phyloP scores from a whole-genome alignment of 2,329 filamentous ascomycete genomes.

The Talaromyces piceae region DNA sequence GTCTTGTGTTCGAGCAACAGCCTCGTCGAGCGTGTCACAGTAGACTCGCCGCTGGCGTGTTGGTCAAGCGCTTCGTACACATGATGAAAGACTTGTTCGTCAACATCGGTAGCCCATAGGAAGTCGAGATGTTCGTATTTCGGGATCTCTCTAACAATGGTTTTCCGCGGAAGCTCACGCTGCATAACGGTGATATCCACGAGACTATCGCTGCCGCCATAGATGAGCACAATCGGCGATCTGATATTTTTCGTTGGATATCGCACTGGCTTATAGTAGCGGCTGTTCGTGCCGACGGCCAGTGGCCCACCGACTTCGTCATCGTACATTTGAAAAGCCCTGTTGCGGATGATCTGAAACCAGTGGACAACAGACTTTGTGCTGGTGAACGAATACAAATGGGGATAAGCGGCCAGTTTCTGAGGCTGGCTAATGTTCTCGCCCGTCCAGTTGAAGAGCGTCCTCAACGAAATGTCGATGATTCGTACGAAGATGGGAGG shows the following conservation, averaged over 20 bases:
- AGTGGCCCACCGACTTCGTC: slow-evolving; percentile 80
- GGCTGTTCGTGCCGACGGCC: slow-evolving; percentile 60
- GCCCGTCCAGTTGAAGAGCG: slow-evolving; percentile 85
- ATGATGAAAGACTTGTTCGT: slow-evolving; percentile 77
- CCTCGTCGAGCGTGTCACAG: background rate
- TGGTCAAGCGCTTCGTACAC: slow-evolving; percentile 82
- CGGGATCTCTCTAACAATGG: slow-evolving; percentile 75
- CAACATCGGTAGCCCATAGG: slow-evolving; percentile 82
- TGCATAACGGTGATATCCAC: slow-evolving; percentile 93
- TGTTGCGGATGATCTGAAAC: slow-evolving; percentile 98
- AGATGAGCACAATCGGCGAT: slow-evolving; percentile 87
- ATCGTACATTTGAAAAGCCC: slow-evolving; percentile 97
- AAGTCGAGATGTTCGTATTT: slow-evolving; percentile 98
- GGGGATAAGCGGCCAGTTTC: slow-evolving; percentile 90
- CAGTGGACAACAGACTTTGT: slow-evolving; percentile 97
- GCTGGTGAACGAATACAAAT: slow-evolving; percentile 93
- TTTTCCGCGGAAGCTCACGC: slow-evolving; percentile 75
- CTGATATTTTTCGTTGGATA: slow-evolving; percentile 97
- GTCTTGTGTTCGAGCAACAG: background rate
- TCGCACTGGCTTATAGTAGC: slow-evolving; percentile 92
- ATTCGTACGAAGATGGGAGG: slow-evolving; percentile 84
- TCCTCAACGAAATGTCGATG: slow-evolving; percentile 73
- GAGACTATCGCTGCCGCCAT: slow-evolving; percentile 86
- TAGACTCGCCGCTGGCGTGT: slow-evolving; percentile 33
- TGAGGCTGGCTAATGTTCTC: slow-evolving; percentile 77